phyloP scores from a whole-genome alignment of 2,329 filamentous ascomycete species.

The Exophiala phaeomuriformis region DNA sequence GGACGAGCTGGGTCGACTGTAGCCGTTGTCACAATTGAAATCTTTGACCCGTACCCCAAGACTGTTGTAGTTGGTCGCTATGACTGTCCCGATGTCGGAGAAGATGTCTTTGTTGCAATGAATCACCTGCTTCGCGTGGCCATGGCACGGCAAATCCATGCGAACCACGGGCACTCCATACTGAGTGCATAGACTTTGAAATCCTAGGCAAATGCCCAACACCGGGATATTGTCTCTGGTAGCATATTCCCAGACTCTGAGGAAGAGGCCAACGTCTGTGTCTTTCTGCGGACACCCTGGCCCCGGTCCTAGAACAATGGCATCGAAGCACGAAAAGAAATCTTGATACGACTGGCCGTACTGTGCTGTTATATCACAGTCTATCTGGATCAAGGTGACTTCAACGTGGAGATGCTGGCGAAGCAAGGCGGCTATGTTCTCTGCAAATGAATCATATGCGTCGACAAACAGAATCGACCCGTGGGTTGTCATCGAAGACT shows the following conservation, averaged over 20 bases:
- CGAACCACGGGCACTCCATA: conserved; percentile 61
- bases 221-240: conserved; percentile 61
- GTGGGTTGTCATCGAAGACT: conserved; percentile 6
- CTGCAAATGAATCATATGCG: conserved; percentile 93
- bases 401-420: conserved; percentile 60
- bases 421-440: conserved; percentile 83
- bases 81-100: conserved; percentile 49
- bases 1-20: conserved; percentile 17
- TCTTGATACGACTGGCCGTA: conserved; percentile 26
- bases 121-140: conserved; percentile 63
- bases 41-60: conserved; percentile 17
- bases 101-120: conserved; percentile 62
- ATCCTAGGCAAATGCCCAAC: conserved; percentile 81
- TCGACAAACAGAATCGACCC: conserved; percentile 70
- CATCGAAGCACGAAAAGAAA: conserved; percentile 50
- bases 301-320: conserved; percentile 82
- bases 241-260: conserved; percentile 62
- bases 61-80: conserved; percentile 58
- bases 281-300: conserved; percentile 69
- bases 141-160: conserved; percentile 69
- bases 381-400: conserved; percentile 67
- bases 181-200: conserved; percentile 68
- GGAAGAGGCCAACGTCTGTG: conserved; percentile 77
- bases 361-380: conserved; percentile 46
- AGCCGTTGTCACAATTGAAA: background rate